These are phyloP conservation scores for Ceratocystis diversiconidia DNA, from an alignment of 2,329 filamentous ascomycete species.

Conservation along the genomic window DNA sequence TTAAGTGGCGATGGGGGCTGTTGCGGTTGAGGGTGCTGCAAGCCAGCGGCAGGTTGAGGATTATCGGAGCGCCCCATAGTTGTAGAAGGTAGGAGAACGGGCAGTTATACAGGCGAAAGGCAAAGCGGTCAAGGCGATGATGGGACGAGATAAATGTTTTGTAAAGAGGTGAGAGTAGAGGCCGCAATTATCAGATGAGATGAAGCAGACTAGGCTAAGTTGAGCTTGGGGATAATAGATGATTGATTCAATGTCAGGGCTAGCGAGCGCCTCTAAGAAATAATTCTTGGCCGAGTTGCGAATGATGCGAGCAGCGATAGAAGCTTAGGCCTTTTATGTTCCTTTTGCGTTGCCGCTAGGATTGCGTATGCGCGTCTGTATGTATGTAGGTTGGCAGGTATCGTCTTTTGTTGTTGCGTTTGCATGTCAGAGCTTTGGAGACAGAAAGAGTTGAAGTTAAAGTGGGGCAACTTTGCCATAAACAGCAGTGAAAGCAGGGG, in stretches of 20 bases:
- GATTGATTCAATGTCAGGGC: background rate
- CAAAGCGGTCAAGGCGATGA: background rate
- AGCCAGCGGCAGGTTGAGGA: slow-evolving; percentile 9
- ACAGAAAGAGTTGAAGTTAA: background rate
- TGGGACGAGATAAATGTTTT: background rate
- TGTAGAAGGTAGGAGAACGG: background rate
- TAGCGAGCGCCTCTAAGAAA: background rate
- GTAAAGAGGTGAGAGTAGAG: background rate
- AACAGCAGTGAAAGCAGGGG: background rate
- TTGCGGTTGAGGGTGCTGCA: slow-evolving; percentile 17
- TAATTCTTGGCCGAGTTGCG: background rate
- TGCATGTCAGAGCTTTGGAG: background rate
- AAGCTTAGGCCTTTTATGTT: background rate
- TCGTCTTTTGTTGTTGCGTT: background rate
- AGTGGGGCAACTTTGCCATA: background rate
- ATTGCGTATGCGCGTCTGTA: background rate
- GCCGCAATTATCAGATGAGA: background rate
- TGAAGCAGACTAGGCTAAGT: background rate
- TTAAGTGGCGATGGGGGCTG: slow-evolving; percentile 12
- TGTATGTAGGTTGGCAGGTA: background rate
- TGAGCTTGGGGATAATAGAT: background rate
- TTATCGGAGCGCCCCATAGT: slow-evolving; percentile 13
- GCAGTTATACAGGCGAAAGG: background rate
- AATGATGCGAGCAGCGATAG: background rate
- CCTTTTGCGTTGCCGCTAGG: background rate